Evolutionary conservation across 208 protist species (phyloP), one percentile per base, ranked within the genome.

Genomic region (Trypanosomatidae sp.): DNA sequence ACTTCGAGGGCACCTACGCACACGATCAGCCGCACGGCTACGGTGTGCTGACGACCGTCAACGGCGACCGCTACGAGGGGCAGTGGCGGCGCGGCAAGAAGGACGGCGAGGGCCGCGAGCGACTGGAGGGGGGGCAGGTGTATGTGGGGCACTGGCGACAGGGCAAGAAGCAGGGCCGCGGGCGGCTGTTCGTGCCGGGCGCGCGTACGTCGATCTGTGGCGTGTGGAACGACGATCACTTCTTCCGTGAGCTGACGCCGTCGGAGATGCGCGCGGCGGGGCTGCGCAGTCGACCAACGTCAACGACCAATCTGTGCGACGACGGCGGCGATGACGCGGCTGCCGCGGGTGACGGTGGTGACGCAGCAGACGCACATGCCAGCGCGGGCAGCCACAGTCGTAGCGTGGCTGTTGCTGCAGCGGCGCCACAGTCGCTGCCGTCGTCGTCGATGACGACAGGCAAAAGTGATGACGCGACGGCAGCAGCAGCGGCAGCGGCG

Each of bases 1-100:
- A 57, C 40, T 94, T 85, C 51, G 76, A 89, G 22, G 85, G 85
- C 39, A 66, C 65, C 39, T 94, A 83, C 62, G 37, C n/a, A 3
- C 30, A 79, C 32, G 74, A 88, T 23, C 13, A 47, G 48, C 70
- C 71, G 7, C 47, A 77, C 23, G 81, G 81, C 25, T 74, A 72
- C 27, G 85, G 85, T 40, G 63, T 73, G 22, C 61, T 79, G 43
- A 62, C 53, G 15, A 79, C 77, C 28, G 51, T 82, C 8, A 28
- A 55, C 18, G 71, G 71, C 6, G 77, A 87, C 32, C 69, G 71
- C 43, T 87, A 81, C 55, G 48, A 59, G 13, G 77, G 77, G 21
- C 42, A 64, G 25, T 87, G 77, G 72, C 46, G 48, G 37, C 45
- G 57, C 1, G 77, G 77, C 6, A 54, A 61, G 33, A 81, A 67